Evolutionary conservation across 768 basidiomycete species (phyloP).

Genomic region (Cystofilobasidium capitatum): DNA sequence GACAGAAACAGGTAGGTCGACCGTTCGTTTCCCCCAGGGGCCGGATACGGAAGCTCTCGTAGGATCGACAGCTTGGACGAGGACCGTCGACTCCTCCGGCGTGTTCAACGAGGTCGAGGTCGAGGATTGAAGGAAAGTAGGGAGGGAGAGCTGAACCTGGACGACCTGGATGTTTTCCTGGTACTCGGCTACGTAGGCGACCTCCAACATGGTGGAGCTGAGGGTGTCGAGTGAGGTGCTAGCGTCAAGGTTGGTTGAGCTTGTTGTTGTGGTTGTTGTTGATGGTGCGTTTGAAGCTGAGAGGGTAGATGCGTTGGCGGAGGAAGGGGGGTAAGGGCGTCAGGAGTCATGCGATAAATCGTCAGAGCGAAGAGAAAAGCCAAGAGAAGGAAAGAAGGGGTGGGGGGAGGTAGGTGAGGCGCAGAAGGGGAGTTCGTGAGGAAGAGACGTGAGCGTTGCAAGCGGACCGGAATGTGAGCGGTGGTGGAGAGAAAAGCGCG

Average conservation of each 20-base stretch:
- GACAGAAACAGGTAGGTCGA: too few relatives aligned
- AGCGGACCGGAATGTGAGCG: too few relatives aligned
- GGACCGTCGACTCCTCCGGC: neutral
- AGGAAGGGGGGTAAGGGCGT: neutral
- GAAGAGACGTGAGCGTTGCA: too few relatives aligned
- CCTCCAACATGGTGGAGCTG: neutral
- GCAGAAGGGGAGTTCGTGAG: too few relatives aligned
- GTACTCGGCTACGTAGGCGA: conserved; percentile 52
- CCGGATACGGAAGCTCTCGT: too few relatives aligned
- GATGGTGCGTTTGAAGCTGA: too few relatives aligned
- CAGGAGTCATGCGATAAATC: neutral
- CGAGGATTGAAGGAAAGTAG: conserved; percentile 43
- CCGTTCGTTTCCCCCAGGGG: too few relatives aligned
- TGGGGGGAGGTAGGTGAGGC: neutral
- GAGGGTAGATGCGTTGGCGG: neutral
- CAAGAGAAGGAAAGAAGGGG: neutral
- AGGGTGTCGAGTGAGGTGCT: neutral
- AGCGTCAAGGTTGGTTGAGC: neutral
- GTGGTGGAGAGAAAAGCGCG: too few relatives aligned
- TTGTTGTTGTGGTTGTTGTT: neutral
- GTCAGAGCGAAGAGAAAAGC: neutral
- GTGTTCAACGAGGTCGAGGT: conserved; percentile 42
- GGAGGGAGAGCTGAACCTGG: conserved; percentile 59
- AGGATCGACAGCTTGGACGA: neutral
- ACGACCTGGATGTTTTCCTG: conserved; percentile 77